phyloP scores from a whole-genome alignment of 2,329 filamentous ascomycete genomes.

The Fusarium tuaranense region DNA sequence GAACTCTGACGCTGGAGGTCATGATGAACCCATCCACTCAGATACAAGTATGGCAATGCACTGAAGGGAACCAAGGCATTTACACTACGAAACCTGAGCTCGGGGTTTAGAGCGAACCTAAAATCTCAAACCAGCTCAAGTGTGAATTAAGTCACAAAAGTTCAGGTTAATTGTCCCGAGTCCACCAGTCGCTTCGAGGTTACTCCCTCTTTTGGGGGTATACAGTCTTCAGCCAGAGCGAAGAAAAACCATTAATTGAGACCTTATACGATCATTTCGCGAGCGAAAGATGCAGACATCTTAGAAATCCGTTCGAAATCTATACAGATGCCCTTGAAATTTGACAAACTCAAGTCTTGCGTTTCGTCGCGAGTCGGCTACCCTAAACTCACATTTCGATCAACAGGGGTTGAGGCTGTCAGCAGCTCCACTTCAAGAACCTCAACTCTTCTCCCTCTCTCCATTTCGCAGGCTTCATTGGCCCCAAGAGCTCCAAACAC shows the following conservation, averaged over 20 bases:
- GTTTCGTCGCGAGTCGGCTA: background rate
- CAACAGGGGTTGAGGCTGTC: slow-evolving; percentile 1
- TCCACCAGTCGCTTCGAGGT: background rate
- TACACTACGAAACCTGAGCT: background rate
- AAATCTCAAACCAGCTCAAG: background rate
- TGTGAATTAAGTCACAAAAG: too few species aligned
- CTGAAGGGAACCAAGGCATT: background rate
- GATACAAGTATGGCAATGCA: too few species aligned
- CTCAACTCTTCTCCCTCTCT: slow-evolving; percentile 2
- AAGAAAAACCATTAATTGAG: background rate
- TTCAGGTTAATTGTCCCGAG: too few species aligned
- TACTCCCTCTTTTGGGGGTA: background rate
- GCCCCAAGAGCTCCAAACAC: background rate
- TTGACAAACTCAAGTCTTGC: background rate
- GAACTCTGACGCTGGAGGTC: background rate
- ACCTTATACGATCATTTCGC: background rate
- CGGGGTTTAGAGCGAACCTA: background rate
- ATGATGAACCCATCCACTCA: too few species aligned
- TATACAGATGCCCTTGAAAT: background rate
- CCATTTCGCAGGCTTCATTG: background rate
- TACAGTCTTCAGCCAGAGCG: background rate
- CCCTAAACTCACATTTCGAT: slow-evolving; percentile 15
- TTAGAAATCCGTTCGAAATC: background rate
- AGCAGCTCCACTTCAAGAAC: slow-evolving; percentile 30
- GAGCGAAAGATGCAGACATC: background rate